Evolutionary conservation across 768 basidiomycete species (phyloP).

Genomic region (Collybiopsis luxurians): DNA sequence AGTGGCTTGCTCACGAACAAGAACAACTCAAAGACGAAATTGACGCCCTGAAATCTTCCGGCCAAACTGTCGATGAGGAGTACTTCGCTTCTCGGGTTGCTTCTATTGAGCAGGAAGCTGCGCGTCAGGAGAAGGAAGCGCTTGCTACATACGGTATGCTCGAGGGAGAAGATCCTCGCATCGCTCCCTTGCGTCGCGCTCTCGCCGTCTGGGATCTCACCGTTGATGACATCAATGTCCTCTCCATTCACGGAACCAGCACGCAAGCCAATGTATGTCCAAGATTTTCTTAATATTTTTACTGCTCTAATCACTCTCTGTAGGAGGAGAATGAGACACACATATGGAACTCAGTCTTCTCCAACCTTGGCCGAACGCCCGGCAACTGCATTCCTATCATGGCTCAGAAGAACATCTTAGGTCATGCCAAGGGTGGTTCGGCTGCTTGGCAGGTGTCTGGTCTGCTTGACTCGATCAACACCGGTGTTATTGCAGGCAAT

Average conservation of each 20-base stretch:
- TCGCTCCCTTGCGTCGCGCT: constrained; percentile 92
- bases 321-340: constrained; percentile 97
- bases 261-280: constrained; percentile 71
- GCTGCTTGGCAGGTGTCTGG: constrained; percentile 98
- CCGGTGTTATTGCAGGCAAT: constrained; percentile 92
- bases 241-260: constrained; percentile 89
- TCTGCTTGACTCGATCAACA: constrained; percentile 78
- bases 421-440: constrained; percentile 98
- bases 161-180: constrained; percentile 77
- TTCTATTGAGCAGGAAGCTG: constrained; percentile 88
- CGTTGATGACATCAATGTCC: constrained; percentile 87
- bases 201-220: constrained; percentile 96
- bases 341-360: constrained; percentile 95
- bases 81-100: constrained; percentile 77
- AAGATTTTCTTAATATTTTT: not conserved
- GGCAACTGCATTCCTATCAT: constrained; percentile 98
- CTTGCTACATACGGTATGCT: constrained; percentile 96
- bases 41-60: constrained; percentile 53
- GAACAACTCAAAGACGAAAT: constrained; percentile 80
- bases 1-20: constrained; percentile 93
- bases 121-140: constrained; percentile 88
- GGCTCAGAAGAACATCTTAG: constrained; percentile 96
- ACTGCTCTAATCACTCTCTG: not conserved
- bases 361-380: constrained; percentile 80
- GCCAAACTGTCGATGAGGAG: constrained; percentile 53